Conservation (phyloP, 75 land plant genomes). For the Pseudotsuga menziesii region DNA sequence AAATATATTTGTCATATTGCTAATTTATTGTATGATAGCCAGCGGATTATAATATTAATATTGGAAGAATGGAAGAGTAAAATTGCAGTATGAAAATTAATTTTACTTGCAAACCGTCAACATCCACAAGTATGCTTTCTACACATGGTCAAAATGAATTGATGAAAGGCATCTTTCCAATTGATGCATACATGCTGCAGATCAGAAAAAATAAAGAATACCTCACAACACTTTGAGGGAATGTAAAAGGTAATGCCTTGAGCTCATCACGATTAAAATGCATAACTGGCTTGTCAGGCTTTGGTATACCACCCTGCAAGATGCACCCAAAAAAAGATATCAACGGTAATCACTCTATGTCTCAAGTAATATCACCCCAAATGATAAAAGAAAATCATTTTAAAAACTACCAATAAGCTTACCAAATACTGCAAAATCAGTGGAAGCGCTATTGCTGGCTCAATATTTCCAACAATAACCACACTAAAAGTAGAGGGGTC, state of each 20-base stretch:
- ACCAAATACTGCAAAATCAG: constrained; percentile 86
- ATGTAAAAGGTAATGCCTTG: constrained; percentile 78
- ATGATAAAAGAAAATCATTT: no score
- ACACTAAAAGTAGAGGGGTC: constrained; percentile 93
- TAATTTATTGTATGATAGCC: neutral
- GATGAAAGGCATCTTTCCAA: neutral
- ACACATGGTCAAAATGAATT: neutral
- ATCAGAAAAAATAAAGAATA: constrained; percentile 13
- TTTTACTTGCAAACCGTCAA: neutral
- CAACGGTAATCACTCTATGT: no score
- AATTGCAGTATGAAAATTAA: neutral
- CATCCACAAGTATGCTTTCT: neutral
- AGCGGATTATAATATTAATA: neutral
- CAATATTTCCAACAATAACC: constrained; percentile 87
- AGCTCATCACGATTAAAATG: constrained; percentile 82
- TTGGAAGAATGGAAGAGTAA: neutral
- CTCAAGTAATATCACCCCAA: no score
- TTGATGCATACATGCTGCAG: neutral
- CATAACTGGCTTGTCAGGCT: constrained; percentile 59
- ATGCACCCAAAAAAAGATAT: neutral
- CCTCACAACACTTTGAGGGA: constrained; percentile 72
- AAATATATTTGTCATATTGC: no score
- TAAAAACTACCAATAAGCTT: constrained; percentile 10
- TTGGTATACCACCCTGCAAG: constrained; percentile 89
- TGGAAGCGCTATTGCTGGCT: constrained; percentile 60